phyloP scores from a whole-genome alignment of 768 basidiomycete species.

The Kwoniella heveanensis region DNA sequence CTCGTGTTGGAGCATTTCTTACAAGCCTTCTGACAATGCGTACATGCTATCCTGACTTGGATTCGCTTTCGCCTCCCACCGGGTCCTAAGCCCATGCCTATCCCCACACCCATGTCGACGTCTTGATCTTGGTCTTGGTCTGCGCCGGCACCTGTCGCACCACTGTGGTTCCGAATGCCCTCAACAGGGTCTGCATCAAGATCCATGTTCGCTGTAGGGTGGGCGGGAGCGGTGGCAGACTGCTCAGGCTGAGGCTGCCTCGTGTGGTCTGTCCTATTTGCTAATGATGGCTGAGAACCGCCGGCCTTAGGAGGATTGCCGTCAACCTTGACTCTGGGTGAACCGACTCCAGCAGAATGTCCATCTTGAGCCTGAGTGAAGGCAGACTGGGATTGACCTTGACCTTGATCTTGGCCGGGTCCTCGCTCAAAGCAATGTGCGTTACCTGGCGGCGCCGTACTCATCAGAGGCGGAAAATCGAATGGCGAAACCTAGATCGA shows the following conservation, averaged over 20 bases:
- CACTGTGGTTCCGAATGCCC: background rate
- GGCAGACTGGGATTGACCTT: too few relatives aligned
- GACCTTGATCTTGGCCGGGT: background rate
- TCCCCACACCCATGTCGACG: background rate
- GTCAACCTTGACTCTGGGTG: too few relatives aligned
- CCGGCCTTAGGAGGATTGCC: background rate
- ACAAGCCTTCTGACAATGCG: slow-evolving; percentile 54
- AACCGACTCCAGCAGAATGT: too few relatives aligned
- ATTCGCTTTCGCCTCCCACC: slow-evolving; percentile 41
- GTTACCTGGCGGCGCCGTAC: background rate
- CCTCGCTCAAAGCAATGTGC: background rate
- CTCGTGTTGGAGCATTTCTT: slow-evolving; percentile 54
- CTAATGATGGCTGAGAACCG: too few relatives aligned
- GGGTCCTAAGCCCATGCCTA: background rate
- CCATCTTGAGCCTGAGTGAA: background rate
- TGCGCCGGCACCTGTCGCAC: background rate
- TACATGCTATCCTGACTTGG: slow-evolving; percentile 53
- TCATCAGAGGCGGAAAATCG: background rate
- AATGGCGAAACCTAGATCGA: background rate
- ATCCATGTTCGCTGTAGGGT: background rate
- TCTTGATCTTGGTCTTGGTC: too few relatives aligned
- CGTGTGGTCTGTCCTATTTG: too few relatives aligned
- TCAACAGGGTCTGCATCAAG: background rate
- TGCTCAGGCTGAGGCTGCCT: too few relatives aligned
- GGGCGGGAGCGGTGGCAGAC: too few relatives aligned